phyloP scores from a whole-genome alignment of 1,139 yeast species.

The Saccharomyces hybrid region DNA sequence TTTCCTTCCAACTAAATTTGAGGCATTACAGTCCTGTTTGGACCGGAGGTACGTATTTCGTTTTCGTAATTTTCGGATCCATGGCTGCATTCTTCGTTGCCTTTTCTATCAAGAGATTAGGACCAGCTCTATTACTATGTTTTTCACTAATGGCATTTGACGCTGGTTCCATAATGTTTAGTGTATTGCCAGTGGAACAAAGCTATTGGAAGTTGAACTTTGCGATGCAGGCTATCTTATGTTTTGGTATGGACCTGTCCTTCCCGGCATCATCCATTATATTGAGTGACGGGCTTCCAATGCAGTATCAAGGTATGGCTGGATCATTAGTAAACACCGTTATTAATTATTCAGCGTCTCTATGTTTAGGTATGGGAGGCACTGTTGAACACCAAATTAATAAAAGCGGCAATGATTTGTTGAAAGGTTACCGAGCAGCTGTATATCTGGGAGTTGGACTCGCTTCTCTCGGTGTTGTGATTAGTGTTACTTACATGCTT shows the following conservation, averaged over 20 bases:
- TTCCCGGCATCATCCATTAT: slow-evolving; percentile 52
- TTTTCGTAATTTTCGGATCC: slow-evolving; percentile 42
- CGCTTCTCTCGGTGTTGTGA: slow-evolving; percentile 20
- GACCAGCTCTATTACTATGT: slow-evolving; percentile 41
- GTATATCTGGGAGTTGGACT: slow-evolving; percentile 35
- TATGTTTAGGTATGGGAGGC: slow-evolving; percentile 46
- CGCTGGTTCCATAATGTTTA: slow-evolving; percentile 42
- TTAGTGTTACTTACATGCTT: slow-evolving; percentile 12
- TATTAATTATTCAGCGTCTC: slow-evolving; percentile 47
- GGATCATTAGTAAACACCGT: slow-evolving; percentile 51
- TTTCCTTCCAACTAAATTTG: slow-evolving; percentile 38
- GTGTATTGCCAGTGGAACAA: slow-evolving; percentile 44
- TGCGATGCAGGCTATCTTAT: slow-evolving; percentile 43
- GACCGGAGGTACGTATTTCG: slow-evolving; percentile 41
- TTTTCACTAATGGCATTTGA: slow-evolving; percentile 42
- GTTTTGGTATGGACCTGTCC: slow-evolving; percentile 55
- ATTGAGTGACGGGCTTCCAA: slow-evolving; percentile 44
- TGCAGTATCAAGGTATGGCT: slow-evolving; percentile 52
- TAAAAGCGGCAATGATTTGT: slow-evolving; percentile 21
- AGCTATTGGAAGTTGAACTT: slow-evolving; percentile 41
- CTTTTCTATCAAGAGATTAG: slow-evolving; percentile 36
- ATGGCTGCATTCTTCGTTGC: slow-evolving; percentile 43
- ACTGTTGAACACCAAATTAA: slow-evolving; percentile 41
- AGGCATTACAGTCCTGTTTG: slow-evolving; percentile 40
- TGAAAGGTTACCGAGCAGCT: slow-evolving; percentile 38